A percentile compares a stretch with the other conserved stretches of the same genome.
Conservation (phyloP, 2,329 filamentous ascomycete species). For the Graphiopsis chlorocephala region DNA sequence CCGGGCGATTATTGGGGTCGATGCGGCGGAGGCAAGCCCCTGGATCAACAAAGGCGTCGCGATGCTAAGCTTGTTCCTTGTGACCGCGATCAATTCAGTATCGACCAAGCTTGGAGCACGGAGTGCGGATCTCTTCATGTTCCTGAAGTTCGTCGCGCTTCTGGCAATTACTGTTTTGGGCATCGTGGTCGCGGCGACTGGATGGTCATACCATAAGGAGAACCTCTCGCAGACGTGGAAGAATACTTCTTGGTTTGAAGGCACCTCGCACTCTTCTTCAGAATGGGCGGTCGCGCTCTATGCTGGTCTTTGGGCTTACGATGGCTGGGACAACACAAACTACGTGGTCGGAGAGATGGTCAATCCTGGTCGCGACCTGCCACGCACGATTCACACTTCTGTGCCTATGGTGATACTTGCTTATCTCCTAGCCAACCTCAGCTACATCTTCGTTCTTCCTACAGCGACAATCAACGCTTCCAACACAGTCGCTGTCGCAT, state of each 20-base stretch:
- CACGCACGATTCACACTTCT: slow-evolving; percentile 91
- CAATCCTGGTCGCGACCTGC: slow-evolving; percentile 83
- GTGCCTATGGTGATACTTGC: slow-evolving; percentile 90
- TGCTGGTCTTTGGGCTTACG: slow-evolving; percentile 94
- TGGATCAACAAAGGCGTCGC: slow-evolving; percentile 93
- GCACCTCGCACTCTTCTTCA: slow-evolving; percentile 74
- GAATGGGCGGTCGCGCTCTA: slow-evolving; percentile 94
- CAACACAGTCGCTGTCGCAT: slow-evolving; percentile 95
- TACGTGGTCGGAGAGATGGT: slow-evolving; percentile 97
- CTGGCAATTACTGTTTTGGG: slow-evolving; percentile 83
- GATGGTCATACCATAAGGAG: slow-evolving; percentile 71
- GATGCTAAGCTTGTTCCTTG: slow-evolving; percentile 67
- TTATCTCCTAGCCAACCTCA: slow-evolving; percentile 86
- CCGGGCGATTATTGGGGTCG: slow-evolving; percentile 79
- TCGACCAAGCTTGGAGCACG: slow-evolving; percentile 85
- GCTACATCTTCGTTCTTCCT: slow-evolving; percentile 93
- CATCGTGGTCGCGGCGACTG: slow-evolving; percentile 83
- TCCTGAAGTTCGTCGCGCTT: slow-evolving; percentile 90
- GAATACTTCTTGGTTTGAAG: slow-evolving; percentile 76
- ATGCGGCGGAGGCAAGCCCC: slow-evolving; percentile 72
- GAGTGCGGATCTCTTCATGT: slow-evolving; percentile 91
- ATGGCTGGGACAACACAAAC: slow-evolving; percentile 99
- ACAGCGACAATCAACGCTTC: slow-evolving; percentile 74
- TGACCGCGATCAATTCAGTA: slow-evolving; percentile 85
- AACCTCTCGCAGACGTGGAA: slow-evolving; percentile 71